Conservation (phyloP, 2,329 filamentous ascomycete species). For the Cladophialophora immunda region DNA sequence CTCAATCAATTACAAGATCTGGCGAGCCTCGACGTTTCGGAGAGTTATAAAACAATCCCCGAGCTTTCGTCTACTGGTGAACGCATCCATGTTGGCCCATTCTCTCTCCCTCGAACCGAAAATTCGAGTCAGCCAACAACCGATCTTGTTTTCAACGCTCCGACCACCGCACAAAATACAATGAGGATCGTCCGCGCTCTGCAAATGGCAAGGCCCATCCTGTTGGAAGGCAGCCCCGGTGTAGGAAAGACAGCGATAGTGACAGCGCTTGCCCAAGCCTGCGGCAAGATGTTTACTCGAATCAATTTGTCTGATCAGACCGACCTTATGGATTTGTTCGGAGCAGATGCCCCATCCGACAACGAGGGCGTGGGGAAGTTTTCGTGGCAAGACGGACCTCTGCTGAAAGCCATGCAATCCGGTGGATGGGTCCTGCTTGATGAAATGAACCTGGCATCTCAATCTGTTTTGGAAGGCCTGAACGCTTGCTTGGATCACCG, state of each 20-base stretch:
- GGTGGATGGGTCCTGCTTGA: slow-evolving; percentile 97
- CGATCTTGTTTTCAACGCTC: slow-evolving; percentile 82
- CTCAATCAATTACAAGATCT: slow-evolving; percentile 75
- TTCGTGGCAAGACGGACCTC: slow-evolving; percentile 93
- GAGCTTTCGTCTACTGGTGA: slow-evolving; percentile 63
- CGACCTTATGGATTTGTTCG: slow-evolving; percentile 96
- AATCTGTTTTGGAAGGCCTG: slow-evolving; percentile 93
- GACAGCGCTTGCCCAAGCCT: slow-evolving; percentile 79
- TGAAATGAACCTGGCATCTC: slow-evolving; percentile 98
- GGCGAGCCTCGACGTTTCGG: slow-evolving; percentile 68
- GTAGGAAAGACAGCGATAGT: slow-evolving; percentile 97
- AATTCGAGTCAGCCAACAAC: slow-evolving; percentile 60
- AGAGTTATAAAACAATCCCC: slow-evolving; percentile 71
- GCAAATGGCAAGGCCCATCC: slow-evolving; percentile 86
- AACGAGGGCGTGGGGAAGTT: slow-evolving; percentile 91
- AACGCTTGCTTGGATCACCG: slow-evolving; percentile 97
- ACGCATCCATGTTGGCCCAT: slow-evolving; percentile 74
- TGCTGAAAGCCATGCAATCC: slow-evolving; percentile 93
- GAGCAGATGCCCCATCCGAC: slow-evolving; percentile 93
- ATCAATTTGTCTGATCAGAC: slow-evolving; percentile 99
- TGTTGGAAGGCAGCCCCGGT: slow-evolving; percentile 96
- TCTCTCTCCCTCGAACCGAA: slow-evolving; percentile 63
- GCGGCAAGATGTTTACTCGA: slow-evolving; percentile 82
- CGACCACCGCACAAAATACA: slow-evolving; percentile 87
- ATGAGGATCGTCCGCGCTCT: slow-evolving; percentile 91